Evolutionary conservation across 2,329 filamentous ascomycete genomes (phyloP), one percentile per base, ranked within the genome.

Genomic region (Aspergillus fumigatus): DNA sequence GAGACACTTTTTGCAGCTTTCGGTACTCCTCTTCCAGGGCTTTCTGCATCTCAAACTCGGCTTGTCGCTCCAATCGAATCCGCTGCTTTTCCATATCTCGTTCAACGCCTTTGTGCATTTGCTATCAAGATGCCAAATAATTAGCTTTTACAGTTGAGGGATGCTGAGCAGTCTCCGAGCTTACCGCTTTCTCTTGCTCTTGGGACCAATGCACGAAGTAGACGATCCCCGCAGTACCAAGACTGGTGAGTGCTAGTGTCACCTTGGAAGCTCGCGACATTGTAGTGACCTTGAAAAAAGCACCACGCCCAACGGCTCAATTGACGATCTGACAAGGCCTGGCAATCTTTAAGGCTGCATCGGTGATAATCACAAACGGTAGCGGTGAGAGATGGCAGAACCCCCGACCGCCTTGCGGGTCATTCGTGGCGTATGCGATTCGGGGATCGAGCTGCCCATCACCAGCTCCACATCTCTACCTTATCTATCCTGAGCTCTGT

Each of bases 71-170:
- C 63, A 85, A 84, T 77, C 97, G 97, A 63, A 97, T 73, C 48
- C 89, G 86, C 72, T 96, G 92, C 70, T 95, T 91, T 70, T 97
- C 93, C 81, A 97, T 89, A 70, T 99, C 94, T 62, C 93, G 89
- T 62, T 97, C 80, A 45, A 99, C 94, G 48, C 94, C 94, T 64
- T 88, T 85, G 70, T 99, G 94, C 94, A 99, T 99, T 56, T 90
- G 89, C 94, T 77, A 61, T 47, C 9, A 25, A 9, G 50, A 21
- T 21, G 26, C 17, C 32, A 38, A 49, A 54, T 50, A 14, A 40
- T 60, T 49, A 62, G 56, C 50, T 49, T 53, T 57, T 21, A 57
- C 40, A 43, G 8, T 32, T 23, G 50, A 29, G 35, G n/a, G n/a
- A 35, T 51, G 10, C 14, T 50, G 29, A 26, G 19, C 35, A 53